These are phyloP conservation scores for Tetragonia tetragonoides DNA, from an alignment of 148 eudicot genomes.

Conservation along the genomic window DNA sequence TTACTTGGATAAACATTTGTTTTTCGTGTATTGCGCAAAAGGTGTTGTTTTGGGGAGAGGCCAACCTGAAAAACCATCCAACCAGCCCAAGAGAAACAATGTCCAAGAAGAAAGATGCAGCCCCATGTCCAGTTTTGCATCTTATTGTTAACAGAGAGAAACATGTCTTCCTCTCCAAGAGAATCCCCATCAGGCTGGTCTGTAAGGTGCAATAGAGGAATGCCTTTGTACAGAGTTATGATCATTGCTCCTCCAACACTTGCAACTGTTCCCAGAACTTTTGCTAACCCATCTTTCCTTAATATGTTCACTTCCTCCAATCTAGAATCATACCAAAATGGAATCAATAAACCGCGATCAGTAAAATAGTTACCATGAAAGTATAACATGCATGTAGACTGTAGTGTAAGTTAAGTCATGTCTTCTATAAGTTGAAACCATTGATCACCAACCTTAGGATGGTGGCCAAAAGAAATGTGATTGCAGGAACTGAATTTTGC, in stretches of 20 bases:
- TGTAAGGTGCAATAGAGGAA: constrained; percentile 39
- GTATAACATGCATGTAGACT: no score
- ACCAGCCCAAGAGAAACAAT: constrained; percentile 88
- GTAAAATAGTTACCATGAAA: no score
- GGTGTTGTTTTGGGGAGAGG: not conserved
- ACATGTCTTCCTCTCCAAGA: not conserved
- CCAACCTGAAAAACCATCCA: constrained; percentile 81
- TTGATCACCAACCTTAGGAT: constrained; percentile 37
- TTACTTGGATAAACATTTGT: not conserved
- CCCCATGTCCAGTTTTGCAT: constrained; percentile 65
- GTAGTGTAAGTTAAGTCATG: no score
- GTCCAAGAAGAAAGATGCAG: constrained; percentile 63
- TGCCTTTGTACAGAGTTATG: constrained; percentile 74
- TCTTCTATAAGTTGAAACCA: no score
- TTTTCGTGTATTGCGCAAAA: no score
- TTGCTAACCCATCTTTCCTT: constrained; percentile 69
- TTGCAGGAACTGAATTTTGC: constrained; percentile 87
- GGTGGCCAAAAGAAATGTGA: constrained; percentile 69
- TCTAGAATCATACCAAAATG: constrained; percentile 26
- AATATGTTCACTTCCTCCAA: constrained; percentile 50
- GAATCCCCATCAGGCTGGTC: constrained; percentile 14
- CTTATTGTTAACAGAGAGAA: constrained; percentile 14
- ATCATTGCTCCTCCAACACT: constrained; percentile 82
- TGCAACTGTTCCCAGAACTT: constrained; percentile 66
- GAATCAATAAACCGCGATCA: not conserved